These are phyloP conservation scores for Aspergillus quadricinctus DNA, from an alignment of 2,329 filamentous ascomycete genomes.

Conservation along the genomic window DNA sequence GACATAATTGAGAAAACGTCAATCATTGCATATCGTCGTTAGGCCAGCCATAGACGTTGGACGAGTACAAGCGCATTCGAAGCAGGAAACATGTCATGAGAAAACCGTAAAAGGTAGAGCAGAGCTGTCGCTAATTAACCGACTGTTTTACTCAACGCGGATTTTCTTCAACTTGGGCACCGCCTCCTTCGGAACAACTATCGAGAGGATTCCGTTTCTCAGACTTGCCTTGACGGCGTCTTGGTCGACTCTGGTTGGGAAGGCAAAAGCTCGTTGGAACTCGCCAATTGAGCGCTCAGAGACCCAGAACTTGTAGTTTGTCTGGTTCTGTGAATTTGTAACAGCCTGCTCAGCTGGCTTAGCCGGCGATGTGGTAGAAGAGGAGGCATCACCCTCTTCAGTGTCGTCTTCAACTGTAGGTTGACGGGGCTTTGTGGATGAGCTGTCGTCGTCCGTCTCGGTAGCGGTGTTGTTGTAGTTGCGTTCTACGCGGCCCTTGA, in stretches of 20 bases:
- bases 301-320: constrained; percentile 50
- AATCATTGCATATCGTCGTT: background rate
- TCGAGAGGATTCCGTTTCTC: constrained; percentile 55
- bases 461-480: constrained; percentile 23
- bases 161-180: constrained; percentile 50
- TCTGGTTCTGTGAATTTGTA: constrained; percentile 11
- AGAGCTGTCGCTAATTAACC: too few species aligned
- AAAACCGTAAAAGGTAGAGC: background rate
- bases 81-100: background rate
- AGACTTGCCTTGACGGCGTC: constrained; percentile 55
- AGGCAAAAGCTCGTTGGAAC: constrained; percentile 55
- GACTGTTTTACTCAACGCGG: constrained; percentile 33
- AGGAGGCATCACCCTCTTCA: constrained; percentile 20
- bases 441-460: constrained; percentile 15
- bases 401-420: constrained; percentile 54
- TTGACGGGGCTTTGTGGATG: constrained; percentile 32
- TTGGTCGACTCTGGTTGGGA: constrained; percentile 54
- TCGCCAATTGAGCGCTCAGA: constrained; percentile 54
- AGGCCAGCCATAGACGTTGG: background rate
- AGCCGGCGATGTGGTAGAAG: constrained; percentile 4
- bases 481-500: constrained; percentile 39
- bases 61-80: background rate
- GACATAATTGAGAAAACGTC: background rate
- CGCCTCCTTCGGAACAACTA: constrained; percentile 53
- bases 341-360: constrained; percentile 22